Conservation (phyloP, 148 eudicot species). For the Bassia scoparia region DNA sequence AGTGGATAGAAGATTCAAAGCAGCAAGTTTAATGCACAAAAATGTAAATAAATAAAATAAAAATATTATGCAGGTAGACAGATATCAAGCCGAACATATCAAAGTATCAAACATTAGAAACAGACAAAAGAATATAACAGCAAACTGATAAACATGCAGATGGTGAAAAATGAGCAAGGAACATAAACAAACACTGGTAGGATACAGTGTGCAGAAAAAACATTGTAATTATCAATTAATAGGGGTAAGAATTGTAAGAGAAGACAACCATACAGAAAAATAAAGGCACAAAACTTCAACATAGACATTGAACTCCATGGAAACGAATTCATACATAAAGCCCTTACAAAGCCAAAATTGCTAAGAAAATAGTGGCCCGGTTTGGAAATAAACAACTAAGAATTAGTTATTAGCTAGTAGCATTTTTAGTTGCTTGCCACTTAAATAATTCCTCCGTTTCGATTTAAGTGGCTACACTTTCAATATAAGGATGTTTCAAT, state of each 20-base stretch:
- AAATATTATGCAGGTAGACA: neutral
- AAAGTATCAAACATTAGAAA: constrained; percentile 7
- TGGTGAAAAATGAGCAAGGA: neutral
- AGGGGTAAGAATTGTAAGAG: neutral
- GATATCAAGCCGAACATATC: constrained; percentile 4
- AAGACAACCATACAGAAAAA: neutral
- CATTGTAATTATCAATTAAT: neutral
- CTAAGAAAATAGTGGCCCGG: too few relatives aligned
- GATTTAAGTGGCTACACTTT: too few relatives aligned
- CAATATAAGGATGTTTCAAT: too few relatives aligned
- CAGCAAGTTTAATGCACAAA: neutral
- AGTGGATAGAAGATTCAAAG: neutral
- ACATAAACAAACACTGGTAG: neutral
- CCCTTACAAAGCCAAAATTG: too few relatives aligned
- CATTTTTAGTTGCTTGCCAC: too few relatives aligned
- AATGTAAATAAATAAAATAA: neutral
- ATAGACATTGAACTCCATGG: neutral
- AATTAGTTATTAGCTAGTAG: too few relatives aligned
- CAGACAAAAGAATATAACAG: constrained; percentile 5
- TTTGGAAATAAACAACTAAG: too few relatives aligned
- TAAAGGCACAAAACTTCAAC: neutral
- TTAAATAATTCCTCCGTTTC: too few relatives aligned
- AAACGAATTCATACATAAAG: neutral
- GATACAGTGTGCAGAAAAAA: neutral
- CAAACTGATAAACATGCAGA: neutral